Conservation (phyloP, 2,329 filamentous ascomycete species). For the Penicillium psychrosexuale region DNA sequence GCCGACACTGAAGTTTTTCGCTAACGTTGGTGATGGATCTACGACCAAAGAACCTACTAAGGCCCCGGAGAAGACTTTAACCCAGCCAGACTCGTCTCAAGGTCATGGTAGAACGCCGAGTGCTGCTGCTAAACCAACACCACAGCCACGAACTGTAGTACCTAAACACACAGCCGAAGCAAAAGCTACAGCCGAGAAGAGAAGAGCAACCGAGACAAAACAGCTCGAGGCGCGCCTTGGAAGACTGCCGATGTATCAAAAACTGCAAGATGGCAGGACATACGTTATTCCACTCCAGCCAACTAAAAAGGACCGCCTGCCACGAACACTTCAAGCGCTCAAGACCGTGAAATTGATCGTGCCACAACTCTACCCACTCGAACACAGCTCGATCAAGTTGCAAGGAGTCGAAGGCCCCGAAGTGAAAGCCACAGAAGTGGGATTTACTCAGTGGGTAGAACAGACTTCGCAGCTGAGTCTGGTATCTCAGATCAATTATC, state of each 20-base stretch:
- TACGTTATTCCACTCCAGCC: constrained; percentile 71
- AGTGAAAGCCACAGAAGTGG: constrained; percentile 61
- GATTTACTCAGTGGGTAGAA: constrained; percentile 60
- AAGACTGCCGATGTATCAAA: constrained; percentile 63
- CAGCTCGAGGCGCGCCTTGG: constrained; percentile 75
- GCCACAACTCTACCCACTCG: constrained; percentile 68
- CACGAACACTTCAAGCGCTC: constrained; percentile 58
- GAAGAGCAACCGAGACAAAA: constrained; percentile 63
- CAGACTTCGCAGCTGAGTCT: constrained; percentile 61
- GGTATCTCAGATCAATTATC: constrained; percentile 71
- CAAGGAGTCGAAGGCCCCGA: constrained; percentile 61
- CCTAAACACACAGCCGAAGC: constrained; percentile 58
- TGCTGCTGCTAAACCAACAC: neutral
- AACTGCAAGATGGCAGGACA: constrained; percentile 65
- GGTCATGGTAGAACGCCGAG: neutral
- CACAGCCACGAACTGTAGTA: constrained; percentile 33
- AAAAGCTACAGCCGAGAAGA: constrained; percentile 59
- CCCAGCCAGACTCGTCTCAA: constrained; percentile 2
- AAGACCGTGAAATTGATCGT: constrained; percentile 66
- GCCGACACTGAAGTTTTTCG: constrained; percentile 68
- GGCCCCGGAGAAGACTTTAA: neutral
- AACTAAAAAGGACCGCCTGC: constrained; percentile 58
- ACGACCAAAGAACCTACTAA: constrained; percentile 28
- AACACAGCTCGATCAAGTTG: constrained; percentile 63
- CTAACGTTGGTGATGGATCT: constrained; percentile 49